phyloP scores from a whole-genome alignment of 2,329 filamentous ascomycete species.

The Fusarium marasasianum region DNA sequence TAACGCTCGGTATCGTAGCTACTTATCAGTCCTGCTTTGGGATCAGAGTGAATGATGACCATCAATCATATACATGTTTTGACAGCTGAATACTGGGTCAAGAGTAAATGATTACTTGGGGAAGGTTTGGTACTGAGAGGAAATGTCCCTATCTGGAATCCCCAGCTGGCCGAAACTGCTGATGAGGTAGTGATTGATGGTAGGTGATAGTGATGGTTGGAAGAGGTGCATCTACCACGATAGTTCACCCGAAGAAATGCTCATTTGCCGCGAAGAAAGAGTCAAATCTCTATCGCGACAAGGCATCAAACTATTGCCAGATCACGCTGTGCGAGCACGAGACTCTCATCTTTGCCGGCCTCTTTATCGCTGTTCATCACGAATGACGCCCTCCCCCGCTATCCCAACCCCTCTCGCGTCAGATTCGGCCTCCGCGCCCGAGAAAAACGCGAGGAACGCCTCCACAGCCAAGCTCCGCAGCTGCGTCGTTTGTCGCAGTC shows the following conservation, averaged over 20 bases:
- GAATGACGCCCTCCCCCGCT: conserved; percentile 9
- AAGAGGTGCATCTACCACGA: neutral
- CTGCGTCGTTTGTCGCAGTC: conserved; percentile 61
- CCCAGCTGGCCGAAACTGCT: neutral
- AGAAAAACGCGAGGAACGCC: conserved; percentile 36
- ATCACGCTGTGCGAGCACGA: rapidly evolving
- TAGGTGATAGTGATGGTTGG: neutral
- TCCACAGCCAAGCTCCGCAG: conserved; percentile 51
- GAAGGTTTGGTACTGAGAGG: rapidly evolving
- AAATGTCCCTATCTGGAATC: rapidly evolving
- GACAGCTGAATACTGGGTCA: rapidly evolving
- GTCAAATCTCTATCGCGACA: neutral
- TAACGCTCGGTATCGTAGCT: neutral
- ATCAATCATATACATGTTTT: rapidly evolving
- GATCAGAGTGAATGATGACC: too few relatives aligned
- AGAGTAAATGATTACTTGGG: rapidly evolving
- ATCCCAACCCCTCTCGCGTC: conserved; percentile 8
- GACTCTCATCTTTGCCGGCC: neutral
- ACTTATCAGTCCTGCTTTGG: neutral
- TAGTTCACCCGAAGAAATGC: neutral
- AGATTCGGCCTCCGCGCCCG: conserved; percentile 33
- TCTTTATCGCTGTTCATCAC: neutral
- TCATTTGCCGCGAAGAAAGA: neutral
- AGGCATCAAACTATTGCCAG: neutral
- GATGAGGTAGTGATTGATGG: neutral